These are phyloP conservation scores for Calonectria pseudoturangicola DNA, from an alignment of 2,329 filamentous ascomycete genomes.

Conservation along the genomic window DNA sequence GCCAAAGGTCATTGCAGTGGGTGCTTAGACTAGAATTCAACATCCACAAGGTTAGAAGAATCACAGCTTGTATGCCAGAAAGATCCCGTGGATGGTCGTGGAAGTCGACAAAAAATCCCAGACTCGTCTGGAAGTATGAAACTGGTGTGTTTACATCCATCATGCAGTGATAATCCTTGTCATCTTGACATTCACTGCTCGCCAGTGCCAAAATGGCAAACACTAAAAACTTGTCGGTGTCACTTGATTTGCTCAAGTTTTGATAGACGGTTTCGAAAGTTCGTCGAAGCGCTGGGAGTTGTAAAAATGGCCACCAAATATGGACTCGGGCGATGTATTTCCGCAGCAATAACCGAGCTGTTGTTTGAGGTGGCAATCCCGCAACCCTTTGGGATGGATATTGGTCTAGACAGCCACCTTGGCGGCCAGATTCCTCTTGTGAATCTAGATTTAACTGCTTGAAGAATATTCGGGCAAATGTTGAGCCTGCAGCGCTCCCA, in stretches of 20 bases:
- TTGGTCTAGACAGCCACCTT: slow-evolving; percentile 13
- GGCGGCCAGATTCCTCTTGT: neutral
- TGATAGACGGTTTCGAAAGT: slow-evolving; percentile 43
- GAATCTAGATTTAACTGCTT: slow-evolving; percentile 47
- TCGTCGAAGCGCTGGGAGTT: slow-evolving; percentile 44
- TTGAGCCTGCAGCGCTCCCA: slow-evolving; percentile 51
- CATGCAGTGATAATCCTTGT: slow-evolving; percentile 41
- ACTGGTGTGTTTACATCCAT: slow-evolving; percentile 49
- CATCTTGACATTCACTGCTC: slow-evolving; percentile 37
- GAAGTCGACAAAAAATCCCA: slow-evolving; percentile 48
- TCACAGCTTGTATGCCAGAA: slow-evolving; percentile 45
- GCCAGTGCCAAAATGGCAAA: slow-evolving; percentile 48
- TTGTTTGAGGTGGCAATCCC: slow-evolving; percentile 46
- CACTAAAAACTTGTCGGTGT: slow-evolving; percentile 45
- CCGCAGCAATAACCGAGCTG: slow-evolving; percentile 43
- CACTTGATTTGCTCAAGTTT: slow-evolving; percentile 37
- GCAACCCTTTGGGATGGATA: slow-evolving; percentile 36
- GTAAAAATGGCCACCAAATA: slow-evolving; percentile 54
- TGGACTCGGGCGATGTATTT: slow-evolving; percentile 52
- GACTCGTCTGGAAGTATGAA: slow-evolving; percentile 49
- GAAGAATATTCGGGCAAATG: slow-evolving; percentile 53
- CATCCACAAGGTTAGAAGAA: slow-evolving; percentile 54
- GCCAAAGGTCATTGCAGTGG: slow-evolving; percentile 53
- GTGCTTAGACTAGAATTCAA: slow-evolving; percentile 46
- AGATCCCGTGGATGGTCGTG: slow-evolving; percentile 48